A percentile compares a stretch with the other conserved stretches of the same genome.
These are phyloP conservation scores for Tricholoma matsutake DNA, from an alignment of 768 basidiomycete species.

Conservation along the genomic window DNA sequence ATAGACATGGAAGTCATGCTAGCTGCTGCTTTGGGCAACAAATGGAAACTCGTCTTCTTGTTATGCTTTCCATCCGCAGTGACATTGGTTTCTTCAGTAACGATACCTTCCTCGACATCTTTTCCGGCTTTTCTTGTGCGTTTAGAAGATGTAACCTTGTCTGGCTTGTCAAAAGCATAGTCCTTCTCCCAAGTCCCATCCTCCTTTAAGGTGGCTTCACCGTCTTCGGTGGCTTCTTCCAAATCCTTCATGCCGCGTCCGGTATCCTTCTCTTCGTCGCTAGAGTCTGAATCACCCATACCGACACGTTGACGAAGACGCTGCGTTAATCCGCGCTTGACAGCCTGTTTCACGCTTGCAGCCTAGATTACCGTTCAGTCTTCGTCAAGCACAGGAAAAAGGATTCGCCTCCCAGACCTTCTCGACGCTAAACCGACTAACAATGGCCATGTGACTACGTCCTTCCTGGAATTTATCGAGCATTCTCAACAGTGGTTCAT, in stretches of 20 bases:
- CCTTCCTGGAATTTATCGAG: slow-evolving; percentile 90
- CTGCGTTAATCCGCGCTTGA: slow-evolving; percentile 76
- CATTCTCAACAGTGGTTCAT: slow-evolving; percentile 81
- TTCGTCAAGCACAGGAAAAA: not conserved
- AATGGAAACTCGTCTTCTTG: slow-evolving; percentile 34
- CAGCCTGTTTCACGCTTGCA: slow-evolving; percentile 78
- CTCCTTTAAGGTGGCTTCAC: slow-evolving; percentile 25
- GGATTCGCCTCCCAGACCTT: slow-evolving; percentile 34
- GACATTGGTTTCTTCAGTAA: slow-evolving; percentile 6
- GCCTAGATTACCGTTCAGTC: slow-evolving; percentile 33
- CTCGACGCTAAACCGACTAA: slow-evolving; percentile 70
- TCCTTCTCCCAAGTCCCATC: slow-evolving; percentile 21
- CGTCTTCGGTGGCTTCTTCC: slow-evolving; percentile 27
- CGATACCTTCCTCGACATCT: slow-evolving; percentile 16
- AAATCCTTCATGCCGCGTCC: slow-evolving; percentile 29
- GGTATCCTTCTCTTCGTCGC: slow-evolving; percentile 25
- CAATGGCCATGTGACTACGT: slow-evolving; percentile 89
- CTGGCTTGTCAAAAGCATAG: slow-evolving; percentile 1
- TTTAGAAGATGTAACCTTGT: not conserved
- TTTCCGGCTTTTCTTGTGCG: slow-evolving; percentile 1
- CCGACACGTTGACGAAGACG: slow-evolving; percentile 73
- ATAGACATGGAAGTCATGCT: slow-evolving; percentile 44
- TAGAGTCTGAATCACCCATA: slow-evolving; percentile 63
- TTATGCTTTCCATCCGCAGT: slow-evolving; percentile 21
- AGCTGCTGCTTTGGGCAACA: slow-evolving; percentile 36